Evolutionary conservation across 176 grass and related monocot genomes (phyloP).

Genomic region (Aegilops bicornis): DNA sequence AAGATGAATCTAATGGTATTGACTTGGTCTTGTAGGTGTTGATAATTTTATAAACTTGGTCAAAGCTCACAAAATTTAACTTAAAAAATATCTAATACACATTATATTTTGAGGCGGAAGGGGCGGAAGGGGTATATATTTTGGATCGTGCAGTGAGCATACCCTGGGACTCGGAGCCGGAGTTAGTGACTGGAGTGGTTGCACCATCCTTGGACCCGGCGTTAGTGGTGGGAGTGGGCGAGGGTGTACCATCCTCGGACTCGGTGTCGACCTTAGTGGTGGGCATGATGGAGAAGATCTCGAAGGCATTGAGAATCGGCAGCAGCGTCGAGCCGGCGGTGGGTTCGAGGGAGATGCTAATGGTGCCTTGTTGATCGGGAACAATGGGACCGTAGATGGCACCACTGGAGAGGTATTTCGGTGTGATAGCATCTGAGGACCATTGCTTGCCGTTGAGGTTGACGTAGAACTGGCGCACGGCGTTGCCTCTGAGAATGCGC

Average conservation of each 20-base stretch:
- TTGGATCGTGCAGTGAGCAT: too few species aligned
- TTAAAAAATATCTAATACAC: too few species aligned
- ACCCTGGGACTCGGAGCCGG: too few species aligned
- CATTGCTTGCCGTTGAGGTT: constrained; percentile 12
- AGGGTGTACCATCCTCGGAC: constrained; percentile 38
- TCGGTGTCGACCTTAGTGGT: constrained; percentile 21
- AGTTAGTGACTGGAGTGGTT: too few species aligned
- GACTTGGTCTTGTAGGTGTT: too few species aligned
- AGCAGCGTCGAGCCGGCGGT: constrained; percentile 46
- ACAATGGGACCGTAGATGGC: background rate
- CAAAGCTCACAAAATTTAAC: too few species aligned
- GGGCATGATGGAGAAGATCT: constrained; percentile 44
- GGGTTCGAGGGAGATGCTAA: constrained; percentile 42
- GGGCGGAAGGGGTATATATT: too few species aligned
- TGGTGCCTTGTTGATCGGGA: background rate
- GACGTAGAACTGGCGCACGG: constrained; percentile 36
- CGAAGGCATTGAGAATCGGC: constrained; percentile 52
- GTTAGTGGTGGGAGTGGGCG: too few species aligned
- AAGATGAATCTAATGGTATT: too few species aligned
- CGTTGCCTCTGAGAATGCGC: constrained; percentile 11
- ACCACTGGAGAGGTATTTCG: background rate
- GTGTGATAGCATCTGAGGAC: background rate
- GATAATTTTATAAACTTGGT: too few species aligned
- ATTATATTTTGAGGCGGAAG: too few species aligned
- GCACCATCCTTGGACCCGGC: too few species aligned